Base-by-base conservation (phyloP, 1,284 basidiomycete species). In the Cutaneotrichosporon arboriforme region DNA sequence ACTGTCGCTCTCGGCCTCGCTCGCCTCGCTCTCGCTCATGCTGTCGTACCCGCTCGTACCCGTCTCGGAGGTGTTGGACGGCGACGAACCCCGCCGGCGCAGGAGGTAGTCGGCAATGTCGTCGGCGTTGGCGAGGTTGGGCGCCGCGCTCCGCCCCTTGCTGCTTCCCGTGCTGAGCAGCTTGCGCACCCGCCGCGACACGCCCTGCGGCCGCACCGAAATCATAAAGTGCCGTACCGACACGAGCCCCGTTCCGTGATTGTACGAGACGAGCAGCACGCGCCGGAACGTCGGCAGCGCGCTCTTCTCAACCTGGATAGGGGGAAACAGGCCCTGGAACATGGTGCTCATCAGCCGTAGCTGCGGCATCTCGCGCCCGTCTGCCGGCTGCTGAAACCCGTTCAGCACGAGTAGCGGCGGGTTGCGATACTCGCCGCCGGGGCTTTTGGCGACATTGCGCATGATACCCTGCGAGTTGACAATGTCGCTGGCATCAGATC, bases 21-120 rank as follows among this genome's bases (percentile, higher is more conserved):
- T 70, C 56, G 65, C 76, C 51, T 80, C 79, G 34, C 74, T 78
- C 62, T 80, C 80, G 46, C 68, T 73, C 40, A 87, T 90, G 52
- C 84, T 87, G 69, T 94, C 91, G 64, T 93, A 92, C 3, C 88
- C 87, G 33, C 61, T 63, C 3, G 67, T 66, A 10, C 64, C 63
- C 4, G 55, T 59, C 15, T 67, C 68, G 12, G 83, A 81, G 9
- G 82, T 85, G 26, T 31, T 31, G 4, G 79, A 76, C 8, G 48
- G 47, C 12, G 48, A 38, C 3, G 79, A 76, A 3, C 55, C 43
- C 5, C 43, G 33, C 59, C 81, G 82, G 26, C 90, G 78, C 34
- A 98, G 79, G 54, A 99, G 77, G 73, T 97, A 99, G 73, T 98
- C 94, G 3, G 93, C 90, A 44, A 99, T 87, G 71, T 99, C 94